Base-by-base conservation (phyloP, 306 rosid species). In the Quercus aquifolioides region DNA sequence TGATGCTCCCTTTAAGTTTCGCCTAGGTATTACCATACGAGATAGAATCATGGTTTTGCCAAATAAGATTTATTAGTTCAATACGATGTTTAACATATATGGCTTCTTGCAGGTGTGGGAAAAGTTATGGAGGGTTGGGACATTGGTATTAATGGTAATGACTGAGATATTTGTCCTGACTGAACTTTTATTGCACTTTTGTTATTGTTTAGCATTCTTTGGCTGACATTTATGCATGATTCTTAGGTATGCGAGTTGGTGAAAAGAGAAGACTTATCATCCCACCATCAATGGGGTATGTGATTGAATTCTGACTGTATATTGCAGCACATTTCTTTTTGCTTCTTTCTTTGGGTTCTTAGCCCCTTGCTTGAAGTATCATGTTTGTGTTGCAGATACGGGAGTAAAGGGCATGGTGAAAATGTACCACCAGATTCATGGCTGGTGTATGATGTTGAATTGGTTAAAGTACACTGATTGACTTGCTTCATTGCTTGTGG, bases 261-360 rank as follows among this genome's bases (percentile, higher is more conserved):
- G 95, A 77, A 74, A 92, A 82, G 85, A 88, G 98, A 83, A 90
- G 94, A 80, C 89, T 94, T 60, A 73, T 83, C 18, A 76, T 94
- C 65, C 97, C 98, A 70, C 97, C 98, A 49, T 67, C 92, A 70
- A 43, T 91, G 92, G 87, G 82, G 98, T 94, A 89, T 33, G 89
- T 77, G 60, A 54, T 23, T 23, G n/a, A n/a, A n/a, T n/a, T n/a
- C n/a, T n/a, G n/a, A n/a, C n/a, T n/a, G 15, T 63, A 33, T 49
- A 51, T 15, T 77, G 10, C n/a, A 10, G 49, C 25, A 14, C 33
- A 21, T 79, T 51, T 54, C 7, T 51, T 5, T n/a, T 19, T 3
- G 3, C 55, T 79, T 55, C 38, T 56, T 71, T 12, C 46, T 41
- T 79, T 74, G 65, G 31, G 60, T 49, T 41, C 76, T 35, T 46